A percentile compares a stretch with the other conserved stretches of the same genome.
These are phyloP conservation scores for Malus sylvestris DNA, from an alignment of 306 rosid species.

Conservation along the genomic window DNA sequence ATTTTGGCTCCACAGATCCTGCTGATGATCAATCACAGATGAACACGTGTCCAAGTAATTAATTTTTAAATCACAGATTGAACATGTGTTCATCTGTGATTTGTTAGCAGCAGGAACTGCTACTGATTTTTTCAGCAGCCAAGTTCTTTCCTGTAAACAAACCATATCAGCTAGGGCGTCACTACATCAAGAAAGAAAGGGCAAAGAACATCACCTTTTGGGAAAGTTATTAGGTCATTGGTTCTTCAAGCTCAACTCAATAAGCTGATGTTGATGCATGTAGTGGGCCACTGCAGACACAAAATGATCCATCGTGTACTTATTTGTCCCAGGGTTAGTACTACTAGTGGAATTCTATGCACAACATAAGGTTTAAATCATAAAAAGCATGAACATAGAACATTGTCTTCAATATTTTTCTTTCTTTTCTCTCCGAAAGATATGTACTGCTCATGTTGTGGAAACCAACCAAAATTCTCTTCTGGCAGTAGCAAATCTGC, in stretches of 20 bases:
- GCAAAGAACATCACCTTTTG: background rate
- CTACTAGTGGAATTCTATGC: conserved; percentile 23
- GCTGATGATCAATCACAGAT: too few relatives aligned
- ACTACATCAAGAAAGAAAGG: background rate
- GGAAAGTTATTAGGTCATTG: conserved; percentile 14
- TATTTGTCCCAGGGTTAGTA: conserved; percentile 6
- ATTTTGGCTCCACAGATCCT: too few relatives aligned
- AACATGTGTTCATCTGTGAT: too few relatives aligned
- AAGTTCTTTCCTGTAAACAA: background rate
- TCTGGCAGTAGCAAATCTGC: background rate
- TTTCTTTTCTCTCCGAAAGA: background rate
- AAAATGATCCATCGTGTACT: background rate
- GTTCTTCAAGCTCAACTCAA: background rate
- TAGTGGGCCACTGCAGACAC: conserved; percentile 21
- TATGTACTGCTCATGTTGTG: too few relatives aligned
- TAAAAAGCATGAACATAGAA: background rate
- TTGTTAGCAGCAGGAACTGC: too few relatives aligned
- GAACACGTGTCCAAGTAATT: too few relatives aligned
- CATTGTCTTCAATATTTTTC: background rate
- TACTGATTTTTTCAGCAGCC: too few relatives aligned
- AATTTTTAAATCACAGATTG: too few relatives aligned
- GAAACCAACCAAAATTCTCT: background rate
- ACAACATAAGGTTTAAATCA: conserved; percentile 23
- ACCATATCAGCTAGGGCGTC: background rate
- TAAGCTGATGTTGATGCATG: conserved; percentile 6